Evolutionary conservation across 768 basidiomycete genomes (phyloP).

Genomic region (Cyclocybe cylindracea): DNA sequence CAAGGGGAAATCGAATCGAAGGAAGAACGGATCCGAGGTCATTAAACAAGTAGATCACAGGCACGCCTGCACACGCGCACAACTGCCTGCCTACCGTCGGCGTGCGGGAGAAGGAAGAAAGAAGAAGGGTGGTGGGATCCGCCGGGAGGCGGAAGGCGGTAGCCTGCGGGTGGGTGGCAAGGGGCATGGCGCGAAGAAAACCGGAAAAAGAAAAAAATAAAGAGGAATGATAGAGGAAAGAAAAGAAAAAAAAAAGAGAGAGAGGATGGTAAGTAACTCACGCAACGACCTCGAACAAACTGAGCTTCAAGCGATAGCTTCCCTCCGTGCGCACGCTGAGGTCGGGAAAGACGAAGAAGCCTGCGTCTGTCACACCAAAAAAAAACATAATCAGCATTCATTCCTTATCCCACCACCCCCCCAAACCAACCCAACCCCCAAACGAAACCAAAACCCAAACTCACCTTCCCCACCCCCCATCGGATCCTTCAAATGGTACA

Average conservation of each 20-base stretch:
- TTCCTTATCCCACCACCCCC: too few species aligned
- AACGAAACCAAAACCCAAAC: constrained; percentile 3
- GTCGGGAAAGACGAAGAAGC: constrained; percentile 97
- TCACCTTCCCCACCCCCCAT: constrained; percentile 48
- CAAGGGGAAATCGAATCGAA: too few species aligned
- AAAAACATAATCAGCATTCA: constrained; percentile 26
- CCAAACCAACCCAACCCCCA: background rate
- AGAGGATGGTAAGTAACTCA: constrained; percentile 47
- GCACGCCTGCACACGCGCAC: too few species aligned
- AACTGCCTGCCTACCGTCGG: too few species aligned
- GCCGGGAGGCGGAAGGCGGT: too few species aligned
- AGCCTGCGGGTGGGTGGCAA: too few species aligned
- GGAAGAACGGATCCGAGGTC: too few species aligned
- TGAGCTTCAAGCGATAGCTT: constrained; percentile 72
- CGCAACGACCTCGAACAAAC: constrained; percentile 91
- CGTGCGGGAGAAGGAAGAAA: too few species aligned
- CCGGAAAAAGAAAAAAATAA: background rate
- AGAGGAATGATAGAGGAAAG: background rate
- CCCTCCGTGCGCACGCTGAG: constrained; percentile 92
- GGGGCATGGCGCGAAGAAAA: too few species aligned
- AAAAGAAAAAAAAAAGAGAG: background rate
- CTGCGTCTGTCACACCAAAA: constrained; percentile 74
- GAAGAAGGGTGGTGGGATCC: too few species aligned
- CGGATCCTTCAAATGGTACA: constrained; percentile 88
- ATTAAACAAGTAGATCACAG: too few species aligned